A percentile compares a stretch with the other conserved stretches of the same genome.
These are phyloP conservation scores for Psidium friedrichsthalianum DNA, from an alignment of 345 rosid species.

Conservation along the genomic window DNA sequence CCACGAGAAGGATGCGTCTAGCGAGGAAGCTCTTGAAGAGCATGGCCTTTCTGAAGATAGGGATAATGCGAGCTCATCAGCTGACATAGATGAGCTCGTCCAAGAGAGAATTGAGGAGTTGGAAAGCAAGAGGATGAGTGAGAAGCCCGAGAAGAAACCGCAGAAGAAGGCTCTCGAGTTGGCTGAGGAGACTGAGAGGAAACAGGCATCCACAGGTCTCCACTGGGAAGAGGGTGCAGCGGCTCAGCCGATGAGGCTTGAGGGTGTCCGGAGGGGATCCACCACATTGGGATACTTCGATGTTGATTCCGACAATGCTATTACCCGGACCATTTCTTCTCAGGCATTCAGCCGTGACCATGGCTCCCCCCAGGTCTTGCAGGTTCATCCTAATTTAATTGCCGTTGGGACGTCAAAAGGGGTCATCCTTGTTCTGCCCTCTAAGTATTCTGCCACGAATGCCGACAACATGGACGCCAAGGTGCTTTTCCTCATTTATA, in stretches of 20 bases:
- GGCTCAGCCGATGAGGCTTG: constrained; percentile 99
- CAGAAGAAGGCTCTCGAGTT: constrained; percentile 64
- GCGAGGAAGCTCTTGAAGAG: neutral
- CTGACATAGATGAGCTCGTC: constrained; percentile 72
- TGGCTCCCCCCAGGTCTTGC: constrained; percentile 87
- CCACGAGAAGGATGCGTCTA: neutral
- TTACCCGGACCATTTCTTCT: constrained; percentile 57
- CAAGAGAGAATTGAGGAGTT: constrained; percentile 74
- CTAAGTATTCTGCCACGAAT: constrained; percentile 63
- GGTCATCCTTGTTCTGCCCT: constrained; percentile 48
- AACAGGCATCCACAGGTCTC: constrained; percentile 87
- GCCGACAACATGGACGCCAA: constrained; percentile 67
- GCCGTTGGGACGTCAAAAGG: constrained; percentile 90
- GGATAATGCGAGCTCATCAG: constrained; percentile 33
- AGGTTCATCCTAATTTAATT: constrained; percentile 69
- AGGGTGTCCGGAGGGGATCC: constrained; percentile 86
- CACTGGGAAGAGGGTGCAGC: constrained; percentile 98
- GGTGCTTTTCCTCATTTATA: constrained; percentile 26
- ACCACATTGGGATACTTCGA: constrained; percentile 86
- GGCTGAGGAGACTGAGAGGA: constrained; percentile 94
- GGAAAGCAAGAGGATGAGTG: constrained; percentile 50
- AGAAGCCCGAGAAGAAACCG: constrained; percentile 35
- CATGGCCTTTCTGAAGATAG: constrained; percentile 16
- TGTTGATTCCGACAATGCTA: constrained; percentile 38
- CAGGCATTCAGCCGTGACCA: constrained; percentile 72